These are phyloP conservation scores for Benincasa hispida DNA, from an alignment of 306 rosid genomes.

Conservation along the genomic window DNA sequence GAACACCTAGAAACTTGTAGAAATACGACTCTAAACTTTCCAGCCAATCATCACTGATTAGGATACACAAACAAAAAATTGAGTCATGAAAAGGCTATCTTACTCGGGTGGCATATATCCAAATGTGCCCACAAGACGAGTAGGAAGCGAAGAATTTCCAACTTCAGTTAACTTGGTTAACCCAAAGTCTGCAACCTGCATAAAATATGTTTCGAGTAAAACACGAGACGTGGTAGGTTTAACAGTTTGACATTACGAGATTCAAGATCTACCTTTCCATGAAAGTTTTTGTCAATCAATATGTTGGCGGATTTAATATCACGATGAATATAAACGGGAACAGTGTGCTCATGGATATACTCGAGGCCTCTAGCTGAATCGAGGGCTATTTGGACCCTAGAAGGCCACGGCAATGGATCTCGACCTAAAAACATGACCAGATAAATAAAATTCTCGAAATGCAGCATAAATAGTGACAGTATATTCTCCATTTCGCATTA, in stretches of 20 bases:
- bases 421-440: slow-evolving; percentile 32
- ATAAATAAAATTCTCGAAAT: background rate
- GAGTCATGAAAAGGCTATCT: slow-evolving; percentile 10
- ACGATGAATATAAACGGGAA: slow-evolving; percentile 91
- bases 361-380: slow-evolving; percentile 99
- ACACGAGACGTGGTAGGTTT: slow-evolving; percentile 9
- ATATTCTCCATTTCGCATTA: background rate
- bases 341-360: slow-evolving; percentile 96
- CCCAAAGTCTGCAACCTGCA: slow-evolving; percentile 97
- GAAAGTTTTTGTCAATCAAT: slow-evolving; percentile 70
- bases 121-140: slow-evolving; percentile 85
- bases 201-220: background rate
- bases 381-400: slow-evolving; percentile 82
- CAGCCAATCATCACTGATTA: background rate
- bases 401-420: slow-evolving; percentile 76
- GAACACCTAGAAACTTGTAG: background rate
- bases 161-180: slow-evolving; percentile 84
- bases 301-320: slow-evolving; percentile 96
- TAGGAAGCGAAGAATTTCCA: slow-evolving; percentile 66
- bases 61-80: background rate
- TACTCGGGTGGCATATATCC: slow-evolving; percentile 97
- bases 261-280: slow-evolving; percentile 52
- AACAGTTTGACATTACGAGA: background rate
- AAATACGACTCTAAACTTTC: background rate
- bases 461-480: background rate